phyloP scores from a whole-genome alignment of 116 monocot species.

The Trichopus zeylanicus region DNA sequence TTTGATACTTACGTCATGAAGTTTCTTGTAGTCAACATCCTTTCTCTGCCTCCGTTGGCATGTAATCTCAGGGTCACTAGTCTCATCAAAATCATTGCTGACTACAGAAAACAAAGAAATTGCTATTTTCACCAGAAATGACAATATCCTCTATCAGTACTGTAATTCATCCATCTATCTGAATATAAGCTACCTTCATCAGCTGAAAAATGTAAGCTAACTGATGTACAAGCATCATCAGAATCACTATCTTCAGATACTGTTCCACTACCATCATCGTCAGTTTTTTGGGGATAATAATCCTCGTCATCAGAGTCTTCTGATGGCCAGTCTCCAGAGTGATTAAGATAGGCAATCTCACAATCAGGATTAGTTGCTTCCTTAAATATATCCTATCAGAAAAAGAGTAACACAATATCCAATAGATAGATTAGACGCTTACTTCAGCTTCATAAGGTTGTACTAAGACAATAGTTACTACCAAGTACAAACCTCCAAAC shows the following conservation, averaged over 20 bases:
- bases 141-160: conserved; percentile 1
- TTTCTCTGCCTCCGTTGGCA: conserved; percentile 43
- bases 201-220: conserved; percentile 24
- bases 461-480: not conserved
- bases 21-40: conserved; percentile 76
- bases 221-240: conserved; percentile 33
- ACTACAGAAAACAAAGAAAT: conserved; percentile 13
- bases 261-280: conserved; percentile 11
- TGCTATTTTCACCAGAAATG: conserved; percentile 12
- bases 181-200: conserved; percentile 27
- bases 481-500: conserved; percentile 52
- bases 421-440: not conserved
- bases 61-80: conserved; percentile 28
- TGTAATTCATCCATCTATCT: not conserved
- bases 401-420: not conserved
- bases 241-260: conserved; percentile 22
- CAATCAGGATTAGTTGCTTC: conserved; percentile 36
- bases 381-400: conserved; percentile 70
- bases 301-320: conserved; percentile 88
- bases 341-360: conserved; percentile 26
- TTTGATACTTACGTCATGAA: conserved; percentile 88
- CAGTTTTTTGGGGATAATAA: conserved; percentile 52
- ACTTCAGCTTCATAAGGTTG: not conserved
- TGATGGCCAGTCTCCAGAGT: conserved; percentile 70
- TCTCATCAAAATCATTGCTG: conserved; percentile 28